Evolutionary conservation across 139 green algal species (phyloP).

Genomic region (Chlamydomonas incerta): DNA sequence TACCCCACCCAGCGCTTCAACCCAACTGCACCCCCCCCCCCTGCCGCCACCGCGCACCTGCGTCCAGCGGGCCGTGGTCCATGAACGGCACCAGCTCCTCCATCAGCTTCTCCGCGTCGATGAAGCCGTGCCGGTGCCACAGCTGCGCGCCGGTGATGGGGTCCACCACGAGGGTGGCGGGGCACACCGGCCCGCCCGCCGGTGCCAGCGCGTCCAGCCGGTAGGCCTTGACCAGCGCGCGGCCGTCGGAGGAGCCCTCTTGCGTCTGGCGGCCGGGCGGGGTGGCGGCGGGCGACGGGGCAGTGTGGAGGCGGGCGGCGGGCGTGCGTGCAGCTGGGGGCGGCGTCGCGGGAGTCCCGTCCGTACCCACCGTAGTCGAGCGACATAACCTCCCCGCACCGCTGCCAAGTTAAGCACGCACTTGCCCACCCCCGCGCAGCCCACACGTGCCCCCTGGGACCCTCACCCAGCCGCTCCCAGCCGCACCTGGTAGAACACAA

Average conservation of each 20-base stretch:
- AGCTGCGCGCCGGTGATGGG: constrained; percentile 84
- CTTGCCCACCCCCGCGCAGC: too few species aligned
- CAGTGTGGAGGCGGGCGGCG: too few species aligned
- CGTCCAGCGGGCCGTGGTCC: constrained; percentile 69
- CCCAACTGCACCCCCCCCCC: too few species aligned
- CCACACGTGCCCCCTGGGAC: too few species aligned
- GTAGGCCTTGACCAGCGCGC: constrained; percentile 73
- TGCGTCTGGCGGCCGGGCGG: too few species aligned
- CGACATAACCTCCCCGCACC: too few species aligned
- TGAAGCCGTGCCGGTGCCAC: constrained; percentile 73
- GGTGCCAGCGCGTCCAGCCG: constrained; percentile 13
- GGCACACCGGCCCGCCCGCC: constrained; percentile 45
- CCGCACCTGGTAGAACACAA: constrained; percentile 86
- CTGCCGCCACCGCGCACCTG: neutral
- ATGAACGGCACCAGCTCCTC: constrained; percentile 90
- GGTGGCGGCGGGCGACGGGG: too few species aligned
- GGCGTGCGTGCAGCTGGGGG: too few species aligned
- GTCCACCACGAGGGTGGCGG: constrained; percentile 79
- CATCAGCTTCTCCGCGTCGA: constrained; percentile 78
- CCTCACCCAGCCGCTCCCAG: neutral
- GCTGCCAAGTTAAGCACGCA: too few species aligned
- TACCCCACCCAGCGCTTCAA: neutral
- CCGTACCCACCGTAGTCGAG: too few species aligned
- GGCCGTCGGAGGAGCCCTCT: constrained; percentile 50
- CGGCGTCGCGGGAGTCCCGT: too few species aligned